Evolutionary conservation across 345 rosid genomes (phyloP).

Genomic region (Ceriops zippeliana): DNA sequence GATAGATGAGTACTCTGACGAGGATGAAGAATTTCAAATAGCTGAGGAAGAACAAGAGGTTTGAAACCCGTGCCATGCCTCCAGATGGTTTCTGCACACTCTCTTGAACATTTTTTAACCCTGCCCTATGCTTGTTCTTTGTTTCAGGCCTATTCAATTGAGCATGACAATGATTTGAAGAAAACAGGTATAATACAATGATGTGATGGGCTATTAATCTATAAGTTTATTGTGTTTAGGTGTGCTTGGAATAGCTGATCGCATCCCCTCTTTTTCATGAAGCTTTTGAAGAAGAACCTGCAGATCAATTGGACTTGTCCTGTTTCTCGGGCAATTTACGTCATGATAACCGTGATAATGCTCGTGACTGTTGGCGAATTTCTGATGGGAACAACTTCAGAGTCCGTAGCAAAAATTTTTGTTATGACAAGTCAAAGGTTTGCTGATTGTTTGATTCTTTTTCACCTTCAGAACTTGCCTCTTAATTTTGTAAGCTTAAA

Average conservation of each 20-base stretch:
- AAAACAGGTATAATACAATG: constrained; percentile 52
- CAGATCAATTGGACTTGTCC: constrained; percentile 68
- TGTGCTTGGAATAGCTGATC: constrained; percentile 9
- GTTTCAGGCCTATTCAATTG: constrained; percentile 50
- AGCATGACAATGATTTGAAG: constrained; percentile 50
- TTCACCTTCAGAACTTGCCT: constrained; percentile 6
- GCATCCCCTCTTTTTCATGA: constrained; percentile 20
- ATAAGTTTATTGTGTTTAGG: background rate
- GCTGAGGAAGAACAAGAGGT: constrained; percentile 95
- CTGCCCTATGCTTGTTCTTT: background rate
- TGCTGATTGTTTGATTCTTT: constrained; percentile 9
- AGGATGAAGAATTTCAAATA: constrained; percentile 88
- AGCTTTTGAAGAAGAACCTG: constrained; percentile 72
- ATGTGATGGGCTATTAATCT: constrained; percentile 2
- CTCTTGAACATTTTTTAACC: background rate
- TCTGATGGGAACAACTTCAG: constrained; percentile 88
- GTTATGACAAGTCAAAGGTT: constrained; percentile 88
- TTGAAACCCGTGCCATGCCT: constrained; percentile 8
- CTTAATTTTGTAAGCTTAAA: background rate
- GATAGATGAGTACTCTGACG: constrained; percentile 89
- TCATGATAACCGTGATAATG: constrained; percentile 74
- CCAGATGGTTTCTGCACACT: background rate
- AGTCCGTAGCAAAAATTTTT: constrained; percentile 91
- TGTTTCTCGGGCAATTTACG: constrained; percentile 81
- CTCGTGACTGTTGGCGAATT: constrained; percentile 87